Conservation (phyloP, 192 early-diverging fungal species). For the Gonapodya prolifera region DNA sequence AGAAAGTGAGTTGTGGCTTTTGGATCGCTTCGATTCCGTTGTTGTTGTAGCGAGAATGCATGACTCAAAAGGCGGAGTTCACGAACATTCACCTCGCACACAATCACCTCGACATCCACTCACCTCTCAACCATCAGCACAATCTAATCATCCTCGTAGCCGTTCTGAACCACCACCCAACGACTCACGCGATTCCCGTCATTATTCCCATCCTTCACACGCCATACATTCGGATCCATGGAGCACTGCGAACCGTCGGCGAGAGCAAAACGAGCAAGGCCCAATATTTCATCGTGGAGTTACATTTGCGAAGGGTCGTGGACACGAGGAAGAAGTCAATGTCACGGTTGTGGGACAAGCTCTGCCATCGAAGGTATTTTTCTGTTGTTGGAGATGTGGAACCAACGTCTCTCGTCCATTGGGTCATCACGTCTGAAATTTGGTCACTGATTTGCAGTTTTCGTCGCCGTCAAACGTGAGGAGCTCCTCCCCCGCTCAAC, state of each 20-base stretch:
- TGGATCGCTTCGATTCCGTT: background rate
- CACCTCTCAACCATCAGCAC: background rate
- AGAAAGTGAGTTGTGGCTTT: constrained; percentile 1
- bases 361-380: background rate
- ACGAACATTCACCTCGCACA: constrained; percentile 6
- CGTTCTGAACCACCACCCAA: background rate
- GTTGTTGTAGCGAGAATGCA: background rate
- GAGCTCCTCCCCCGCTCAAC: constrained; percentile 16
- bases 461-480: constrained; percentile 7
- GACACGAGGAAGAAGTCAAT: background rate
- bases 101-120: background rate
- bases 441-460: constrained; percentile 9
- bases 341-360: background rate
- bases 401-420: background rate
- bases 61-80: background rate
- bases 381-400: too few relatives aligned
- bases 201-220: background rate
- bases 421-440: constrained; percentile 9
- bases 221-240: background rate
- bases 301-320: background rate
- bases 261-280: background rate
- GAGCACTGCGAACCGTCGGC: background rate
- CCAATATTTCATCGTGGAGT: background rate
- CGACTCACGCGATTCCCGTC: background rate
- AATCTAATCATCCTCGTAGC: background rate